Percentiles rank a stretch among this genome's conserved stretches.
Conservation (phyloP, 441 rosid genomes). For the Croton setiger region DNA sequence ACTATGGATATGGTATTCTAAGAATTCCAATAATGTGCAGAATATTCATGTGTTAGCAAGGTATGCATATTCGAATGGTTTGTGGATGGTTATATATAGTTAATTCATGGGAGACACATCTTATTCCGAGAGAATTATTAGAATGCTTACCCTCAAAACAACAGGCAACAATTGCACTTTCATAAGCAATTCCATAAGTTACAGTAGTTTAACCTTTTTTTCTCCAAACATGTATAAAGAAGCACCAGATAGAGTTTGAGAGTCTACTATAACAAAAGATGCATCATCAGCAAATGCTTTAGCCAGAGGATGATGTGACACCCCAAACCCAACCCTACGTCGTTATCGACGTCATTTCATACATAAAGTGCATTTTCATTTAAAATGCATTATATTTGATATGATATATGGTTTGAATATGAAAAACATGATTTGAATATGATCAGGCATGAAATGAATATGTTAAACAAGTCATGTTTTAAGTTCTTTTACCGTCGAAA, state of each 20-base stretch:
- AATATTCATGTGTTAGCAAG: background rate
- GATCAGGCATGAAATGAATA: no score
- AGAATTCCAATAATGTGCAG: background rate
- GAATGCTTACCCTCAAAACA: conserved; percentile 81
- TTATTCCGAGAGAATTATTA: background rate
- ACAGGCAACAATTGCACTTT: conserved; percentile 76
- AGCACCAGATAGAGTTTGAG: conserved; percentile 55
- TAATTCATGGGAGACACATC: background rate
- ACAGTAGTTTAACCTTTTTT: conserved; percentile 67
- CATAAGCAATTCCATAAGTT: conserved; percentile 84
- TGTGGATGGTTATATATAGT: background rate
- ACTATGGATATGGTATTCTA: background rate
- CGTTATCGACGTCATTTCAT: no score
- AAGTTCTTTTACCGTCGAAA: no score
- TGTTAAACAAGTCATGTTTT: no score
- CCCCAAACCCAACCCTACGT: no score
- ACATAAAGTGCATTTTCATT: no score
- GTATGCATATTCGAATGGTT: background rate
- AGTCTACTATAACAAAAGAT: conserved; percentile 77
- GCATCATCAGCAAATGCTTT: conserved; percentile 72
- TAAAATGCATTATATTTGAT: no score
- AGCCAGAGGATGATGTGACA: conserved; percentile 76
- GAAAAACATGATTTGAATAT: no score
- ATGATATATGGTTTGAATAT: no score
- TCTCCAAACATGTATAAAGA: conserved; percentile 90